Percentiles rank a stretch among this genome's conserved stretches.
phyloP scores from a whole-genome alignment of 2,329 filamentous ascomycete genomes.

The Venturia pyrina region DNA sequence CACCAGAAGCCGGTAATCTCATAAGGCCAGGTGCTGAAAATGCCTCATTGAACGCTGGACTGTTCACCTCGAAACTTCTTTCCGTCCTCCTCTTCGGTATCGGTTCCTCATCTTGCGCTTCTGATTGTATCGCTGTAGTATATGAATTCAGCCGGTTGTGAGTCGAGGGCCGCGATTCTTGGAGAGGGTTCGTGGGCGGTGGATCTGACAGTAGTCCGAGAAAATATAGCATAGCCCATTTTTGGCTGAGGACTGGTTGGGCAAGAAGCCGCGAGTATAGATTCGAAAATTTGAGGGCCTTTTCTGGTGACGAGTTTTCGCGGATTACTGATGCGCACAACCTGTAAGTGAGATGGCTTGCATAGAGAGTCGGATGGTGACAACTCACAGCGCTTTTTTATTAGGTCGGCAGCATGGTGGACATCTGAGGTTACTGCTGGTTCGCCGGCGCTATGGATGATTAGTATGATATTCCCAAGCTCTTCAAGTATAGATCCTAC shows the following conservation, averaged over 20 bases:
- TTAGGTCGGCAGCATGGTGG: slow-evolving; percentile 85
- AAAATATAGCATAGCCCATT: slow-evolving; percentile 93
- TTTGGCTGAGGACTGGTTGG: slow-evolving; percentile 86
- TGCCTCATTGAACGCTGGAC: slow-evolving; percentile 34
- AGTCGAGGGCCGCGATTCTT: slow-evolving; percentile 8
- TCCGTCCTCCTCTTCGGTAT: background rate
- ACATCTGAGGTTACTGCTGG: slow-evolving; percentile 58
- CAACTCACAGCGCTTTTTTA: slow-evolving; percentile 60
- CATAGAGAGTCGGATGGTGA: background rate
- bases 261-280: slow-evolving; percentile 81
- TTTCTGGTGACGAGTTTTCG: slow-evolving; percentile 60
- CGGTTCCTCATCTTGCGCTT: slow-evolving; percentile 8
- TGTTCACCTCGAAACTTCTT: slow-evolving; percentile 16
- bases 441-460: slow-evolving; percentile 31
- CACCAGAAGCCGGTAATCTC: slow-evolving; percentile 21
- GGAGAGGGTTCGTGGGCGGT: slow-evolving; percentile 31
- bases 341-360: background rate
- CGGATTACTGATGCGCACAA: slow-evolving; percentile 49
- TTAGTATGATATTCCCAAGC: background rate
- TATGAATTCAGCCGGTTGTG: slow-evolving; percentile 4
- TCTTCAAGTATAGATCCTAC: background rate
- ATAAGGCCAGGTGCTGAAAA: slow-evolving; percentile 37
- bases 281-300: slow-evolving; percentile 79
- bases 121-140: background rate
- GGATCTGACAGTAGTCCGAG: slow-evolving; percentile 49